Conservation (phyloP, 352 stramenopile species). For the Elongisporangium anandrum region DNA sequence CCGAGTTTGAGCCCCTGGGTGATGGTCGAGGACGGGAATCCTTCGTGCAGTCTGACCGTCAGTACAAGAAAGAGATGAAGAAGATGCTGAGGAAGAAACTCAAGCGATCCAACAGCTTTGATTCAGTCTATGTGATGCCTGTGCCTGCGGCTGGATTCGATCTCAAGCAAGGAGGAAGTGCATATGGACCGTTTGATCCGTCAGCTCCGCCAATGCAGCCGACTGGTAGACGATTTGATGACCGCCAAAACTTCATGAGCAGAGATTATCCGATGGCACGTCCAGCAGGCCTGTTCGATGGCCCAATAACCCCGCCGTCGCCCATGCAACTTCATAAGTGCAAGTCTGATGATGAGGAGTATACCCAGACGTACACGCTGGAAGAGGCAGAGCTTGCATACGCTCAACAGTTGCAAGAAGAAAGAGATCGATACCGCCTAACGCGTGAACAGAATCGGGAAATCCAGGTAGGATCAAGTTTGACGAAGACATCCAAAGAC, state of each 20-base stretch:
- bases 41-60: slow-evolving; percentile 10
- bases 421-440: not conserved
- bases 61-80: slow-evolving; percentile 7
- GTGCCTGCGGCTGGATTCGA: slow-evolving; percentile 6
- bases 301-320: not conserved
- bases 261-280: not conserved
- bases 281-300: not conserved
- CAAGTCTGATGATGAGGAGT: not conserved
- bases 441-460: not conserved
- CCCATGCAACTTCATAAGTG: not conserved
- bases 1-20: not conserved
- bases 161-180: not conserved
- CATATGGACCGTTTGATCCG: slow-evolving; percentile 10
- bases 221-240: not conserved
- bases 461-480: not conserved
- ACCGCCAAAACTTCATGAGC: not conserved
- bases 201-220: slow-evolving; percentile 30
- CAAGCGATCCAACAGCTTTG: slow-evolving; percentile 50
- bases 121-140: slow-evolving; percentile 25
- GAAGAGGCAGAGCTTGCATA: not conserved
- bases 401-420: not conserved
- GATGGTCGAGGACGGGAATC: slow-evolving; percentile 11
- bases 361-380: not conserved
- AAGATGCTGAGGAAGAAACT: slow-evolving; percentile 9
- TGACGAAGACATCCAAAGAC: not conserved